Conservation (phyloP, 495 filamentous ascomycete genomes). For the Cryomyces minteri region DNA sequence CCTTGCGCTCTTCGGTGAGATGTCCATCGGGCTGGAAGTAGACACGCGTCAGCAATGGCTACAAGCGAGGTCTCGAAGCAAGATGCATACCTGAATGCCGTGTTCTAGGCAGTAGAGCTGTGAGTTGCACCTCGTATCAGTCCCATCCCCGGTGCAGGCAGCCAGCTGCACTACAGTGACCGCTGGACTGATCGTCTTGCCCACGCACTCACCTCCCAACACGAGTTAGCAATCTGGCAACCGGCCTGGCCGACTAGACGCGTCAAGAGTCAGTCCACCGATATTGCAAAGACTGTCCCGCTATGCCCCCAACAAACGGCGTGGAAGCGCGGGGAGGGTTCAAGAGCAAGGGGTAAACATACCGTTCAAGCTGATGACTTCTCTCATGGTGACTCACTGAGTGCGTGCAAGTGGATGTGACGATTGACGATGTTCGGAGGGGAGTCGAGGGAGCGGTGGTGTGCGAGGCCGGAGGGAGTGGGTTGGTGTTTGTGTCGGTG, state of each 20-base stretch:
- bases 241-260: constrained; percentile 92
- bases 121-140: neutral
- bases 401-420: neutral
- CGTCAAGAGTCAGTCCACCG: constrained; percentile 15
- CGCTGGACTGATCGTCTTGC: too few relatives aligned
- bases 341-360: constrained; percentile 27
- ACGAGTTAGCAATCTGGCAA: constrained; percentile 99
- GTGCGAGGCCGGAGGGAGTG: neutral
- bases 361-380: constrained; percentile 99
- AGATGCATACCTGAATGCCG: constrained; percentile 76
- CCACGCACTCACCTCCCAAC: constrained; percentile 79
- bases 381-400: constrained; percentile 49
- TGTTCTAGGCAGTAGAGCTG: constrained; percentile 99
- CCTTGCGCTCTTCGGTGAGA: constrained; percentile 95
- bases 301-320: neutral
- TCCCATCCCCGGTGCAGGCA: too few relatives aligned
- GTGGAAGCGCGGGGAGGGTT: constrained; percentile 6
- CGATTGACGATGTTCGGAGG: neutral
- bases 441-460: too few relatives aligned
- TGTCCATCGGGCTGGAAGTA: constrained; percentile 78
- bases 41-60: constrained; percentile 21
- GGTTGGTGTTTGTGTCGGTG: neutral
- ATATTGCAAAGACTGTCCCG: neutral
- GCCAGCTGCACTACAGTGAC: too few relatives aligned
- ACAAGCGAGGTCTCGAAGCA: constrained; percentile 6